phyloP scores from a whole-genome alignment of 805 yeast genomes.

The Wickerhamiella galacta region DNA sequence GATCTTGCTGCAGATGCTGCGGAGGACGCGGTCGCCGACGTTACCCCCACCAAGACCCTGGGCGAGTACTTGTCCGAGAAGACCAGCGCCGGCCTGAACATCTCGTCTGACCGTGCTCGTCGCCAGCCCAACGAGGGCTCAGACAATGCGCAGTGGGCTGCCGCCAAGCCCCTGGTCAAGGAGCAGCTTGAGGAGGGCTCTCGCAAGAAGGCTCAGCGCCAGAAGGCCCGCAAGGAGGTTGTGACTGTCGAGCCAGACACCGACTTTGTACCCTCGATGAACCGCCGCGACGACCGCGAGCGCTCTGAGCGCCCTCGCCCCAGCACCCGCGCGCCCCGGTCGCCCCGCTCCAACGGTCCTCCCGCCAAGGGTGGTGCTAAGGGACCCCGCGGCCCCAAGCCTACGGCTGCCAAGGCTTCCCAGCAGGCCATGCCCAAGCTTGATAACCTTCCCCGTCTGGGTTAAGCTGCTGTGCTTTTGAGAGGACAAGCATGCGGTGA shows the following conservation, averaged over 20 bases:
- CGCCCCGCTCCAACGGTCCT: conserved; percentile 13
- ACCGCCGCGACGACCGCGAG: conserved; percentile 1
- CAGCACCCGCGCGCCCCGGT: conserved; percentile 36
- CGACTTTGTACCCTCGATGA: conserved; percentile 8
- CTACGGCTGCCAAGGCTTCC: conserved; percentile 14
- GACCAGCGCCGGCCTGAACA: conserved; percentile 15
- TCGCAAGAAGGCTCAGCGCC: conserved; percentile 49
- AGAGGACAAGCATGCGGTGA: too few relatives aligned
- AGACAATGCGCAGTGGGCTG: conserved; percentile 29
- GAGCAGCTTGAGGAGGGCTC: conserved; percentile 38
- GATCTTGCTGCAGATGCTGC: conserved; percentile 25
- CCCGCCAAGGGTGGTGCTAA: conserved; percentile 1
- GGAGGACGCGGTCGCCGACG: conserved; percentile 27
- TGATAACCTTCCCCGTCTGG: conserved; percentile 14
- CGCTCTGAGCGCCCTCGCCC: conserved; percentile 5
- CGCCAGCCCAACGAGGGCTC: conserved; percentile 42
- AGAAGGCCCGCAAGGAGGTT: conserved; percentile 65
- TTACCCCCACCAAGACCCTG: conserved; percentile 48
- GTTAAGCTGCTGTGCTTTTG: too few relatives aligned
- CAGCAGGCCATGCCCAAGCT: conserved; percentile 8
- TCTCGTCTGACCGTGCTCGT: conserved; percentile 12
- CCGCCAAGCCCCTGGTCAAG: conserved; percentile 47
- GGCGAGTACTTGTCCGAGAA: conserved; percentile 73
- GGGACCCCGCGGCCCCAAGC: conserved; percentile 5
- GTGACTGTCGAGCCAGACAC: conserved; percentile 32